These are phyloP conservation scores for Boletus rufocinnamomeus DNA, from an alignment of 768 basidiomycete genomes.

Conservation along the genomic window DNA sequence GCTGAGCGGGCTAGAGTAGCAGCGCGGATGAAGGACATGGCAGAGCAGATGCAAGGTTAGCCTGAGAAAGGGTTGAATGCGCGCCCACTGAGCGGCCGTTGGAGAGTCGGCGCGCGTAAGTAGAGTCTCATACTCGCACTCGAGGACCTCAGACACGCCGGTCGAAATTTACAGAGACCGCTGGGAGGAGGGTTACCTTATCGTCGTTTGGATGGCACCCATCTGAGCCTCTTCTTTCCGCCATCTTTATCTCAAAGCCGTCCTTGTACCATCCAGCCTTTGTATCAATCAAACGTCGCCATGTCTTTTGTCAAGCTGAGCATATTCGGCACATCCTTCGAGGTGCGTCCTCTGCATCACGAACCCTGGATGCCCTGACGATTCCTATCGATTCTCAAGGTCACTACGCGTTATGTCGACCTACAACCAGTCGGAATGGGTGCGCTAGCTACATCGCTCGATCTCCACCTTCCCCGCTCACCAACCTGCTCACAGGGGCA, in stretches of 20 bases:
- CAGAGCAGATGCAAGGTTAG: background rate
- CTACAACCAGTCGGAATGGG: constrained; percentile 99
- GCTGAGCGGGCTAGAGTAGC: constrained; percentile 44
- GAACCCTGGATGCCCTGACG: constrained; percentile 18
- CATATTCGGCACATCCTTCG: constrained; percentile 98
- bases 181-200: constrained; percentile 22
- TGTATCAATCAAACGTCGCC: constrained; percentile 1
- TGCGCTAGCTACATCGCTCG: constrained; percentile 40
- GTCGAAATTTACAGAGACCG: constrained; percentile 12
- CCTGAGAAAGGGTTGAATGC: background rate
- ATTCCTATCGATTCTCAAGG: constrained; percentile 48
- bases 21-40: constrained; percentile 49
- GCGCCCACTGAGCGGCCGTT: background rate
- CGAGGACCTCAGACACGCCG: constrained; percentile 27
- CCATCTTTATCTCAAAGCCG: constrained; percentile 12
- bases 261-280: constrained; percentile 4
- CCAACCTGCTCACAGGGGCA: constrained; percentile 52
- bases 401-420: constrained; percentile 98
- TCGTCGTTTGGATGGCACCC: constrained; percentile 14
- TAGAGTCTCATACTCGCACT: background rate
- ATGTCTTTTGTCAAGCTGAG: constrained; percentile 98
- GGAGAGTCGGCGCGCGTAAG: background rate
- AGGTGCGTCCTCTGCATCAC: constrained; percentile 50
- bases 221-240: constrained; percentile 14
- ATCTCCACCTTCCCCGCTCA: constrained; percentile 20